Evolutionary conservation across 305 asterid genomes (phyloP).

Genomic region (Fraxinus baroniana): DNA sequence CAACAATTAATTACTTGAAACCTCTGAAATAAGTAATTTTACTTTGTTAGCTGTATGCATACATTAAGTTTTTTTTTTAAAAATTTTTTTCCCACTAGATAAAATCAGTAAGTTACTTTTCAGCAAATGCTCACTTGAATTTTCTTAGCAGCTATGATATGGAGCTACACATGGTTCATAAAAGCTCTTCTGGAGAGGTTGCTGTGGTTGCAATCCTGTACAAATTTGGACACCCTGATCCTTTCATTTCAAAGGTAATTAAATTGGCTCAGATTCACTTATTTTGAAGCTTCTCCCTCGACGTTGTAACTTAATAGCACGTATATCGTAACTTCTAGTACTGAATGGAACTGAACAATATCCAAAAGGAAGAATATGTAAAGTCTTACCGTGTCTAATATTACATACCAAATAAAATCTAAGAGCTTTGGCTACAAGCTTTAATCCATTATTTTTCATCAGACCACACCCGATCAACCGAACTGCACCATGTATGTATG

Average conservation of each 20-base stretch:
- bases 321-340: no score
- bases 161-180: slow-evolving; percentile 76
- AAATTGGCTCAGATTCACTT: neutral
- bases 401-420: neutral
- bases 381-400: neutral
- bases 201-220: slow-evolving; percentile 58
- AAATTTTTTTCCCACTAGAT: neutral
- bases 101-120: neutral
- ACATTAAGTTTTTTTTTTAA: neutral
- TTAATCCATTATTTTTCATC: neutral
- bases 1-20: neutral
- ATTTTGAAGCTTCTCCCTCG: neutral
- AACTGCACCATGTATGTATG: neutral
- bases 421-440: neutral
- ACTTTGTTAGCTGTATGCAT: neutral
- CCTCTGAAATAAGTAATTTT: neutral
- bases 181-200: slow-evolving; percentile 24
- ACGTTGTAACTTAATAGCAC: neutral
- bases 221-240: slow-evolving; percentile 45
- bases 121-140: neutral
- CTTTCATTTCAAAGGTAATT: slow-evolving; percentile 46
- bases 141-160: slow-evolving; percentile 35
- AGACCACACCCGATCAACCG: neutral
- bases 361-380: neutral
- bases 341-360: neutral